These are phyloP conservation scores for Liriodendron chinense DNA, from an alignment of 164 flowering plant genomes.

Conservation along the genomic window DNA sequence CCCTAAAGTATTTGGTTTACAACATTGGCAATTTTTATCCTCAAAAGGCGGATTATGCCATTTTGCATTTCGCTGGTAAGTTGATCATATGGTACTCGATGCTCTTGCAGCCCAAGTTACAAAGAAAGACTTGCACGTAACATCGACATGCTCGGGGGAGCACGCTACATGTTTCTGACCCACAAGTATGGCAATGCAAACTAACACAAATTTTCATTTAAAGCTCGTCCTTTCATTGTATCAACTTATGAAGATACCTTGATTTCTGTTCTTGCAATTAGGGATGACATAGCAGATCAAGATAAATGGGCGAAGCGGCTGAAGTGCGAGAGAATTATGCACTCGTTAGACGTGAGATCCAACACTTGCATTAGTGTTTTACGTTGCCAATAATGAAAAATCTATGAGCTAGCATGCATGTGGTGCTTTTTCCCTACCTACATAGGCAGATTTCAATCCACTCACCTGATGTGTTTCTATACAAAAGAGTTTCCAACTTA, in stretches of 20 bases:
- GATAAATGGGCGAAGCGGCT: constrained; percentile 51
- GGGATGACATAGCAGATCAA: constrained; percentile 71
- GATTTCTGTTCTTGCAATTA: constrained; percentile 18
- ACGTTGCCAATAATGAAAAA: background rate
- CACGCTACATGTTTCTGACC: constrained; percentile 57
- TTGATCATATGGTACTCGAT: background rate
- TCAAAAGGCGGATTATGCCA: background rate
- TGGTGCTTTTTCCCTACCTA: background rate
- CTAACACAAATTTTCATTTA: background rate
- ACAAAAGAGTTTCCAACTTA: background rate
- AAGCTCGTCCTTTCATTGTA: background rate
- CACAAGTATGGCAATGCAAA: constrained; percentile 39
- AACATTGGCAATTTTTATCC: background rate
- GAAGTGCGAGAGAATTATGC: constrained; percentile 45
- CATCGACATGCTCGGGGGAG: constrained; percentile 59
- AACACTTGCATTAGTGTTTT: background rate
- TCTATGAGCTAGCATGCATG: background rate
- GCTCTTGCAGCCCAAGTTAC: constrained; percentile 48
- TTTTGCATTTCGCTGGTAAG: background rate
- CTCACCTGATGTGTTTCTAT: background rate
- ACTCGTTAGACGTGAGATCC: constrained; percentile 36
- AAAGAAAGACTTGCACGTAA: constrained; percentile 39
- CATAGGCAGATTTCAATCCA: background rate
- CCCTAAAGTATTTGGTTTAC: no score
- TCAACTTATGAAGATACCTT: background rate